Conservation (phyloP, 768 basidiomycete genomes). For the Lactifluus subvellereus region DNA sequence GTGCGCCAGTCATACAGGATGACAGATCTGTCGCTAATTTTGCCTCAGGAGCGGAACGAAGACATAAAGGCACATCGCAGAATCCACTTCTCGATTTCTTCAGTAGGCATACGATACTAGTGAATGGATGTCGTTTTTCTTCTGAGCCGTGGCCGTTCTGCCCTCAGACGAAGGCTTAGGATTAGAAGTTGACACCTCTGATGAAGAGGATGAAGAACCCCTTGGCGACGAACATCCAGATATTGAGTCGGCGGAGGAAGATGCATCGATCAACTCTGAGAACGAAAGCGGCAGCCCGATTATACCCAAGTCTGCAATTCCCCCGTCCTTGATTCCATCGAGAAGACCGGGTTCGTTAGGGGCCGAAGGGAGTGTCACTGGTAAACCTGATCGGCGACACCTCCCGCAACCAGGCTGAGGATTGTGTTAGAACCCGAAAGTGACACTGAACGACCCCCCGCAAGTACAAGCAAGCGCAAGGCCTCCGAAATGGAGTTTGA, state of each 20-base stretch:
- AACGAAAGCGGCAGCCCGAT: constrained; percentile 4
- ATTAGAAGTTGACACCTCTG: constrained; percentile 21
- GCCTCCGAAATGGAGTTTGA: constrained; percentile 15
- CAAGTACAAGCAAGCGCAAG: constrained; percentile 8
- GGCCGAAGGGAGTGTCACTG: constrained; percentile 16
- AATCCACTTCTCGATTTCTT: constrained; percentile 29
- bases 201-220: constrained; percentile 24
- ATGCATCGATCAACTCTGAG: constrained; percentile 4
- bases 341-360: background rate
- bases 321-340: background rate
- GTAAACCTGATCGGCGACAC: constrained; percentile 5
- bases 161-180: constrained; percentile 22
- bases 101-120: constrained; percentile 22
- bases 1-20: constrained; percentile 20
- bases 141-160: background rate
- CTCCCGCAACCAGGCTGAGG: background rate
- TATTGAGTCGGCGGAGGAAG: constrained; percentile 13
- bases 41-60: constrained; percentile 4
- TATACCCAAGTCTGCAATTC: background rate
- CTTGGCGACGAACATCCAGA: constrained; percentile 20
- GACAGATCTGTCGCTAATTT: background rate
- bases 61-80: constrained; percentile 12
- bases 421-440: constrained; percentile 30
- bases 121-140: background rate
- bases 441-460: constrained; percentile 8